phyloP scores from a whole-genome alignment of 1,139 yeast genomes.

The Nakaseomyces delphensis region DNA sequence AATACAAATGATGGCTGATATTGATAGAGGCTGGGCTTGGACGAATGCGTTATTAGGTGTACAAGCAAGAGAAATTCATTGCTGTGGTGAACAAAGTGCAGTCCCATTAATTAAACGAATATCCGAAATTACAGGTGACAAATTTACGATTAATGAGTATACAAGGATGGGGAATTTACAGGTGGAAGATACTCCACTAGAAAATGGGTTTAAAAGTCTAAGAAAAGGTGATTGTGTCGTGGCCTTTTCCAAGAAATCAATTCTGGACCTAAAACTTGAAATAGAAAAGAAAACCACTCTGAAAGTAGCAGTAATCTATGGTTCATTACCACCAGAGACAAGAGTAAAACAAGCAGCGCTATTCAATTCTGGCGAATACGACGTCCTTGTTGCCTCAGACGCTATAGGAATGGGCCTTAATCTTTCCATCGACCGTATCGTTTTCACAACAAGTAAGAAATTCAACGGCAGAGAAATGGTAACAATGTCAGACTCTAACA shows the following conservation, averaged over 20 bases:
- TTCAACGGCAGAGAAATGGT: constrained; percentile 55
- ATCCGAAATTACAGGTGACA: constrained; percentile 69
- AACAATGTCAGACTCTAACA: constrained; percentile 50
- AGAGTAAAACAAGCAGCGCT: constrained; percentile 73
- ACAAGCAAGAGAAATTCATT: constrained; percentile 73
- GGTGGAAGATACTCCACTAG: constrained; percentile 41
- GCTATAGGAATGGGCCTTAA: constrained; percentile 98
- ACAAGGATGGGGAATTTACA: constrained; percentile 64
- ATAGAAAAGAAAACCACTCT: constrained; percentile 54
- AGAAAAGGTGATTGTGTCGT: constrained; percentile 81
- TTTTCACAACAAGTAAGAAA: constrained; percentile 61
- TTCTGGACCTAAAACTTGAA: constrained; percentile 53
- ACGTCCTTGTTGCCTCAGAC: constrained; percentile 84
- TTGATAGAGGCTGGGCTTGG: constrained; percentile 87
- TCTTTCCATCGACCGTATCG: constrained; percentile 67
- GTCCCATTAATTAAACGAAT: constrained; percentile 55
- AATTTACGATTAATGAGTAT: constrained; percentile 56
- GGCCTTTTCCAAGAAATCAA: constrained; percentile 69
- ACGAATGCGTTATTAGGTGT: constrained; percentile 85
- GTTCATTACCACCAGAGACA: constrained; percentile 94
- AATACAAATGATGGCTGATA: constrained; percentile 87
- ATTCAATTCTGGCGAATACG: constrained; percentile 69
- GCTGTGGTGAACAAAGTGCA: constrained; percentile 88
- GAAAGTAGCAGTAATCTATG: constrained; percentile 85
- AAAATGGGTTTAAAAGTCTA: constrained; percentile 33